Evolutionary conservation across 2,329 filamentous ascomycete genomes (phyloP).

Genomic region (Penicillium sp.): DNA sequence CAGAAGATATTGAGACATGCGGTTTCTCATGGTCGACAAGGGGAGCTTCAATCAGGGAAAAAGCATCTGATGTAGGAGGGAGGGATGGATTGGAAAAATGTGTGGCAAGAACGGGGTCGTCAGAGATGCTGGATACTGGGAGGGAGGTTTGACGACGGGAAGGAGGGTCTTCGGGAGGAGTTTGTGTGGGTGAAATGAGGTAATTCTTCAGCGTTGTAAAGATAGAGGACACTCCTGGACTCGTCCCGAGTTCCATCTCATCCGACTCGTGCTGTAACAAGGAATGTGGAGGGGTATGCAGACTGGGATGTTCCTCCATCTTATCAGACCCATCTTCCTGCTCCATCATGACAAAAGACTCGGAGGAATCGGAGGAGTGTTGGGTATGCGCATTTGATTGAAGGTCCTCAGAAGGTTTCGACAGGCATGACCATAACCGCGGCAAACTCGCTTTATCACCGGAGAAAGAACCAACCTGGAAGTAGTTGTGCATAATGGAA

Average conservation of each 20-base stretch:
- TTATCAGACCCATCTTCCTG: slow-evolving; percentile 34
- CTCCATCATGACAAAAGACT: slow-evolving; percentile 44
- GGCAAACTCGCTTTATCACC: slow-evolving; percentile 60
- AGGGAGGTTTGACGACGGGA: slow-evolving; percentile 47
- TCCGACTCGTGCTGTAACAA: slow-evolving; percentile 45
- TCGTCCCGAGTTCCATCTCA: slow-evolving; percentile 39
- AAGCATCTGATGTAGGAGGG: slow-evolving; percentile 49
- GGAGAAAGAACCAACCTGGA: slow-evolving; percentile 96
- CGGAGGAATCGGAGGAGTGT: slow-evolving; percentile 31
- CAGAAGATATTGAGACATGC: slow-evolving; percentile 42
- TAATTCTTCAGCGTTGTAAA: slow-evolving; percentile 47
- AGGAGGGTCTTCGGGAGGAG: slow-evolving; percentile 31
- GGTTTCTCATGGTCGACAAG: slow-evolving; percentile 48
- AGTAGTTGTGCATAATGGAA: slow-evolving; percentile 91
- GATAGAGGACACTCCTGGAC: slow-evolving; percentile 42
- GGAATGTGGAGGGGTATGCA: slow-evolving; percentile 47
- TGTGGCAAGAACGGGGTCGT: slow-evolving; percentile 62
- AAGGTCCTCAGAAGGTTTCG: slow-evolving; percentile 18
- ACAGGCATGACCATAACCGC: slow-evolving; percentile 40
- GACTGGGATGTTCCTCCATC: slow-evolving; percentile 33
- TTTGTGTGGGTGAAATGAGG: slow-evolving; percentile 34
- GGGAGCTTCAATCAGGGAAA: slow-evolving; percentile 48
- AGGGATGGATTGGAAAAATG: slow-evolving; percentile 68
- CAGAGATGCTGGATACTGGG: slow-evolving; percentile 64
- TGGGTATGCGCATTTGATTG: slow-evolving; percentile 15